These are phyloP conservation scores for Hypholoma fasciculare DNA, from an alignment of 768 basidiomycete genomes.

Conservation along the genomic window DNA sequence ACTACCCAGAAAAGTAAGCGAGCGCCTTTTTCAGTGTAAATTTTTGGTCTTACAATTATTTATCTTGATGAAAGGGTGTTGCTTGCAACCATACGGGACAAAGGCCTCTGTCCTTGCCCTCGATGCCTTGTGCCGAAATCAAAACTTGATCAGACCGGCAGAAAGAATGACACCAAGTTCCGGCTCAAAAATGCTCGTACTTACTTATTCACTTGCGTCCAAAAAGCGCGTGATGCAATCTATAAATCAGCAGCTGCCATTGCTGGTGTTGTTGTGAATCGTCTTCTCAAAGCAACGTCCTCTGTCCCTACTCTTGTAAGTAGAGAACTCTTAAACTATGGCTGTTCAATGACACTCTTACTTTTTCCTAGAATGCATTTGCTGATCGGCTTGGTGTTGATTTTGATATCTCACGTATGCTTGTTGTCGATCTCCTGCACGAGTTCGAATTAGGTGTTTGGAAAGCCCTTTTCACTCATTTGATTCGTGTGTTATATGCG, in stretches of 20 bases:
- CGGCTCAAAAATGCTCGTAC: slow-evolving; percentile 6
- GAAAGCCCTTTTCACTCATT: no score
- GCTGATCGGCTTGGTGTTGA: not conserved
- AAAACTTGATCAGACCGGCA: slow-evolving; percentile 29
- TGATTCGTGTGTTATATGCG: slow-evolving; percentile 3
- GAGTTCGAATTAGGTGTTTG: not conserved
- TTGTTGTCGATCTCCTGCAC: not conserved
- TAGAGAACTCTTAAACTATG: slow-evolving; percentile 1
- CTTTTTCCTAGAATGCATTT: not conserved
- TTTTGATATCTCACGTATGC: not conserved
- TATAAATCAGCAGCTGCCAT: not conserved
- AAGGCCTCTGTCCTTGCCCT: no score
- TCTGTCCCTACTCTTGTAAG: slow-evolving; percentile 28
- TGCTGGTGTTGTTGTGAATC: not conserved
- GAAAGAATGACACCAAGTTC: slow-evolving; percentile 13
- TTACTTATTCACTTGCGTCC: slow-evolving; percentile 2
- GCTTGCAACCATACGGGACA: slow-evolving; percentile 39
- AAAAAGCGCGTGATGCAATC: slow-evolving; percentile 3
- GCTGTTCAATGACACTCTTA: slow-evolving; percentile 1
- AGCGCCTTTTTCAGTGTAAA: no score
- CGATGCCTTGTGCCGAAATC: slow-evolving; percentile 29
- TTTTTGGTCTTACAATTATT: no score
- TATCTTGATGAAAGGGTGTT: no score
- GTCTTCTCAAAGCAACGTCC: slow-evolving; percentile 17
- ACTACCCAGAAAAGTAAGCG: no score